Base-by-base conservation (phyloP, 495 filamentous ascomycete species). In the Amorphotheca resinae region DNA sequence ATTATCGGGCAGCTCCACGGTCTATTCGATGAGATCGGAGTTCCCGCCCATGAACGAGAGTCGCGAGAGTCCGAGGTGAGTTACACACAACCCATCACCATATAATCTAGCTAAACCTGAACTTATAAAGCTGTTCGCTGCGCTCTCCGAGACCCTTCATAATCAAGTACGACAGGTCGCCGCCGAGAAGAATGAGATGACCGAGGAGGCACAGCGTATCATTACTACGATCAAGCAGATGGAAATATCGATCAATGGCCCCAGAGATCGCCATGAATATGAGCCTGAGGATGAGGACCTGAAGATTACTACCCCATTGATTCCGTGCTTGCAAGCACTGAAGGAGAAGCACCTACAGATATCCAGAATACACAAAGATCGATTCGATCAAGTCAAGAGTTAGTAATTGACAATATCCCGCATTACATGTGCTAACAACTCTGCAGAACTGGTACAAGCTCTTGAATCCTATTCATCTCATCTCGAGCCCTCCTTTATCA, bases 301-400 rank as follows among this genome's bases (percentile, higher is more conserved):
- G 33, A 71, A 73, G 41, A 67, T 96, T 44, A 87, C 84, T 4
- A 84, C 74, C 47, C 91, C 91, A 1, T 73, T 96, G 41, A 74
- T 72, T 22, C 70, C 73, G 36, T 96, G 91, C 59, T 65, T 96
- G 38, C 68, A 78, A 50, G 63, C 60, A 22, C 62, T 99, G 42
- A 87, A 87, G 57, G 87, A 95, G 60, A 94, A 93, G 65, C 78
- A 93, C 51, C 69, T 67, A 31, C 73, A 76, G 20, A 72, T 95
- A 53, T 78, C 73, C 64, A 83, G 81, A 59, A 58, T 89, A 20
- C 88, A 96, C 61, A 72, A 74, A 22, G 86, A 95, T 62, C 77
- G 89, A 40, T 95, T 84, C 48, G 87, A 95, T 53, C 84, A 95
- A 62, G 84, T 95, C 40, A 89, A 84, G 63, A 93, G 88, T 95